Evolutionary conservation across 805 yeast genomes (phyloP).

Genomic region (Saturnispora galanensis): DNA sequence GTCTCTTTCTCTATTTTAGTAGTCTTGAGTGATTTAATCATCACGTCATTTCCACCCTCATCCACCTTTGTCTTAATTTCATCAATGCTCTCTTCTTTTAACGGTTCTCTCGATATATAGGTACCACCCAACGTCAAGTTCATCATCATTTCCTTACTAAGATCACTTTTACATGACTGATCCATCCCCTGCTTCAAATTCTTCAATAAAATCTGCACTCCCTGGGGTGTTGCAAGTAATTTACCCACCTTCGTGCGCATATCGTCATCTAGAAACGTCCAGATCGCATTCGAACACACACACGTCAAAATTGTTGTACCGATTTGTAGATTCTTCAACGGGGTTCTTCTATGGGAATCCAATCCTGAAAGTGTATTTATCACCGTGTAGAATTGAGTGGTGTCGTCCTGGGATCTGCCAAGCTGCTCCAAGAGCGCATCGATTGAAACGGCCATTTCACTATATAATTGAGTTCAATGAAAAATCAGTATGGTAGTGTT

Average conservation of each 20-base stretch:
- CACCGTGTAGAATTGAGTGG: background rate
- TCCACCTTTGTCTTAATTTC: background rate
- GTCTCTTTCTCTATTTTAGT: no score
- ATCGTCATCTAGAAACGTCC: constrained; percentile 9
- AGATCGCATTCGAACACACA: constrained; percentile 1
- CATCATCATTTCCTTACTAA: background rate
- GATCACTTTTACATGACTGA: background rate
- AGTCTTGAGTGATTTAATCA: no score
- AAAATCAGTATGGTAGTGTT: background rate
- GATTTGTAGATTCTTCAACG: background rate
- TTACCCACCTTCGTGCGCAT: constrained; percentile 1
- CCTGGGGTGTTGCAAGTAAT: constrained; percentile 17
- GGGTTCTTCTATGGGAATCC: background rate
- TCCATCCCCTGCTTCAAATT: constrained; percentile 4
- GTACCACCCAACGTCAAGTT: constrained; percentile 3
- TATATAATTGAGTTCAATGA: background rate
- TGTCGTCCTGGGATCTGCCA: background rate
- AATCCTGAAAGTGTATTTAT: background rate
- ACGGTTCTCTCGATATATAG: background rate
- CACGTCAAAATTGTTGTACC: background rate
- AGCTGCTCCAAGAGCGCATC: background rate
- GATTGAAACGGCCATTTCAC: background rate
- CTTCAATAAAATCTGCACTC: constrained; percentile 15
- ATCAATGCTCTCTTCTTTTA: background rate
- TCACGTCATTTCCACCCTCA: no score